Evolutionary conservation across 306 rosid species (phyloP).

Genomic region (Aeschynomene evenia): DNA sequence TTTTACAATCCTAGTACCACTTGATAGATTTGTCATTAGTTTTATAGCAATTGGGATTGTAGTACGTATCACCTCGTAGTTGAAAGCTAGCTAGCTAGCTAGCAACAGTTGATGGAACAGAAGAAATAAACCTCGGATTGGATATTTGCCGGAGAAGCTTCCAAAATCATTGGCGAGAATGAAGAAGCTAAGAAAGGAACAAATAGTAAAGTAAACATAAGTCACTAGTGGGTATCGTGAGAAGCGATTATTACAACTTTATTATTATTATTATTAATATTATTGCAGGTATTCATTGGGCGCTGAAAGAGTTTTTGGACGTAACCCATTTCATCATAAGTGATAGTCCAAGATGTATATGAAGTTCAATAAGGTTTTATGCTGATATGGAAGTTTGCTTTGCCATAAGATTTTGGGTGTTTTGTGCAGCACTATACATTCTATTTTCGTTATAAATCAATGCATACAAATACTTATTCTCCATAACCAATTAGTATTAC

Average conservation of each 20-base stretch:
- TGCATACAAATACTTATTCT: too few species aligned
- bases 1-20: not conserved
- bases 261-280: too few species aligned
- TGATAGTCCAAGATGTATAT: too few species aligned
- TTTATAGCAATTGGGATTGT: not conserved
- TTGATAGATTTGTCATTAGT: not conserved
- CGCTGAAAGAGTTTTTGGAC: too few species aligned
- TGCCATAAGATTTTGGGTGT: too few species aligned
- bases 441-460: not conserved
- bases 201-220: not conserved
- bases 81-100: not conserved
- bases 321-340: too few species aligned
- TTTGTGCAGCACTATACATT: too few species aligned
- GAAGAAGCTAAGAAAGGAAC: not conserved
- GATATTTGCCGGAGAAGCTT: not conserved
- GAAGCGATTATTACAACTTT: not conserved
- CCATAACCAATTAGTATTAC: too few species aligned
- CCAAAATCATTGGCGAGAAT: not conserved
- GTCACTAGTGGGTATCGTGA: not conserved
- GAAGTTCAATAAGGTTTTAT: too few species aligned
- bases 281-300: too few species aligned
- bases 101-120: not conserved
- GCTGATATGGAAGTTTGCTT: too few species aligned
- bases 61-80: not conserved
- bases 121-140: conserved; percentile 1